These are phyloP conservation scores for Pleurotus pulmonarius DNA, from an alignment of 768 basidiomycete genomes.

Conservation along the genomic window DNA sequence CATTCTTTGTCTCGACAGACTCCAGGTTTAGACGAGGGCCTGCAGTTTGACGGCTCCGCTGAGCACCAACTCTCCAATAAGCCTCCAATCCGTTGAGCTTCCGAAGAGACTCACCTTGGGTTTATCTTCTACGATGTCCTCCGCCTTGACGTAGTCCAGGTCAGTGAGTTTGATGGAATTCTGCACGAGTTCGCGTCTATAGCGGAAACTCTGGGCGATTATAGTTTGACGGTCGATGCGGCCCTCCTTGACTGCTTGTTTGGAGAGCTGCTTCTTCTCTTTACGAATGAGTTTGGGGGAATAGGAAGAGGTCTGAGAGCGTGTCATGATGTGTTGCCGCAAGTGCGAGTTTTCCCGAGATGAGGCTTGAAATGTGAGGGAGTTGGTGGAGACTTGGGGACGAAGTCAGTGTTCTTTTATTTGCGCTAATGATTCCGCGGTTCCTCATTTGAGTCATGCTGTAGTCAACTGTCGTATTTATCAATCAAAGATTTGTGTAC, in stretches of 20 bases:
- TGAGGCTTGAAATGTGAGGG: no score
- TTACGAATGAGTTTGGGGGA: slow-evolving; percentile 9
- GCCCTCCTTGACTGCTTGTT: slow-evolving; percentile 6
- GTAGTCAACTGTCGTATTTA: no score
- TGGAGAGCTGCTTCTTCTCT: neutral
- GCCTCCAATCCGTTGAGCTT: neutral
- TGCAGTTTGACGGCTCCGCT: neutral
- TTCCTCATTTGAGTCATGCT: no score
- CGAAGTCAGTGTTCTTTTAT: no score
- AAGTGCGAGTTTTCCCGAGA: no score
- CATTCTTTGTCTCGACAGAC: no score
- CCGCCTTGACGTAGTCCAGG: neutral
- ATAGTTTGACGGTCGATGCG: neutral
- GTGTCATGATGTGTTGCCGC: slow-evolving; percentile 8
- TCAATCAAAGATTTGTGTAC: no score
- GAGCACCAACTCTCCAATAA: neutral
- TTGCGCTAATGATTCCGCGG: no score
- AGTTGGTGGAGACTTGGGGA: no score
- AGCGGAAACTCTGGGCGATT: neutral
- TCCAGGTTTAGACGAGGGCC: neutral
- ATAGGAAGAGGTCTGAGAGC: slow-evolving; percentile 9
- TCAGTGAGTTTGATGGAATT: neutral
- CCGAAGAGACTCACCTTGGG: neutral
- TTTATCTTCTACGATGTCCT: neutral
- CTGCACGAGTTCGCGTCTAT: neutral